phyloP scores from a whole-genome alignment of 2,329 filamentous ascomycete species.

The Dactylellina leptospora region DNA sequence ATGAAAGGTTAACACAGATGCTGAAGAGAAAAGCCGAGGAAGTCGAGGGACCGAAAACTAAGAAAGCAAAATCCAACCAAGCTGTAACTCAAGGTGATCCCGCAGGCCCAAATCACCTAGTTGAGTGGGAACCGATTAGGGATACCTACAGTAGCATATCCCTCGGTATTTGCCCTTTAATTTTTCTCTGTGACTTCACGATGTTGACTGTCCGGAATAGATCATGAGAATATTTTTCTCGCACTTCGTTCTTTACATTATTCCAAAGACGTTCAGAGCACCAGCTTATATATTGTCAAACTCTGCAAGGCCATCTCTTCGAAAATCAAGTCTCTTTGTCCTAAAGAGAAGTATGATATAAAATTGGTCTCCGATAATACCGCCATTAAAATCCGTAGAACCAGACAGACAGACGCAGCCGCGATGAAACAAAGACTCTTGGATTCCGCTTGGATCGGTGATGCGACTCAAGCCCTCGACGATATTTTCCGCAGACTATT shows the following conservation, averaged over 20 bases:
- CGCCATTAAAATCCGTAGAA: conserved; percentile 17
- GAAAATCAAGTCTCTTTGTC: conserved; percentile 32
- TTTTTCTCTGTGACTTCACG: not conserved
- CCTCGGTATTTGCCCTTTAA: not conserved
- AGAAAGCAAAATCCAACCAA: conserved; percentile 4
- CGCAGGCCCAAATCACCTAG: not conserved
- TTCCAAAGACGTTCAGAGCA: conserved; percentile 15
- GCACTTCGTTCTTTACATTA: conserved; percentile 33
- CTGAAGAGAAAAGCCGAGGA: conserved; percentile 11
- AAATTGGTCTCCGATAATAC: too few relatives aligned
- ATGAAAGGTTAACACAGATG: conserved; percentile 13
- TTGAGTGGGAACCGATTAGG: conserved; percentile 37
- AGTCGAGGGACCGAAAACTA: not conserved
- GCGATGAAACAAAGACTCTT: conserved; percentile 14
- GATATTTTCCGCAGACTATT: conserved; percentile 42
- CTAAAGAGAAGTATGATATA: too few relatives aligned
- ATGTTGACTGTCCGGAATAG: not conserved
- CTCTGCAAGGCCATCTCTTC: conserved; percentile 35
- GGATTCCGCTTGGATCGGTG: conserved; percentile 29
- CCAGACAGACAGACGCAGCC: conserved; percentile 27
- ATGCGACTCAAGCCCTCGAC: conserved; percentile 29
- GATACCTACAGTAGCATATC: conserved; percentile 31
- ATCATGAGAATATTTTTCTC: conserved; percentile 14
- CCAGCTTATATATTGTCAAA: conserved; percentile 13
- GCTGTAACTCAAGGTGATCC: not conserved